Evolutionary conservation across 2,329 filamentous ascomycete species (phyloP).

Genomic region (Talaromyces sp.): DNA sequence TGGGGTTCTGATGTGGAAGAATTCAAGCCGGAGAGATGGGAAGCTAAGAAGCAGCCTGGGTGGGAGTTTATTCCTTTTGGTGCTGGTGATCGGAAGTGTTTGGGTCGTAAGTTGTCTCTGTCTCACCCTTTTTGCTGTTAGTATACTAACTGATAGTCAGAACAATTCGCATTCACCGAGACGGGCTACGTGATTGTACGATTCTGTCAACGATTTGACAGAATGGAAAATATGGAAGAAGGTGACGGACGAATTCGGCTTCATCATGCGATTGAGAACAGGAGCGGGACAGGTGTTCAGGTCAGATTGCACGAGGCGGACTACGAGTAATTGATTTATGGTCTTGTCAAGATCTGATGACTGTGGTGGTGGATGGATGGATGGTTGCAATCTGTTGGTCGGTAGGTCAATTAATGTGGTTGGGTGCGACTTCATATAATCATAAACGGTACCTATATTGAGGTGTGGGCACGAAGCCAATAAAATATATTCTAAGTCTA

Average conservation of each 20-base stretch:
- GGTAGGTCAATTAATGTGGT: background rate
- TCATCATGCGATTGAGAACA: conserved; percentile 19
- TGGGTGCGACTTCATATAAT: background rate
- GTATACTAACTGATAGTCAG: background rate
- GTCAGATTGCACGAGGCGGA: conserved; percentile 14
- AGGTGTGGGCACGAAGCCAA: background rate
- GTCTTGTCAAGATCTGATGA: background rate
- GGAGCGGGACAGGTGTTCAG: conserved; percentile 18
- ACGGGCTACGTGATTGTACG: conserved; percentile 15
- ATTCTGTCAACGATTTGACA: conserved; percentile 17
- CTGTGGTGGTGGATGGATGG: background rate
- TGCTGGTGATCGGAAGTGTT: conserved; percentile 27
- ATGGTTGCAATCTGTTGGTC: background rate
- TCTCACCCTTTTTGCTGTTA: background rate
- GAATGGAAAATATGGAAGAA: conserved; percentile 18
- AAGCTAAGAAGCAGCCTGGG: conserved; percentile 28
- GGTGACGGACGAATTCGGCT: conserved; percentile 17
- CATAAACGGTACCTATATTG: background rate
- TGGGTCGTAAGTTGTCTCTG: conserved; percentile 21
- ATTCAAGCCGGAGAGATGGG: conserved; percentile 20
- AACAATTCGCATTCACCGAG: conserved; percentile 19
- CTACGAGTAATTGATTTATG: background rate
- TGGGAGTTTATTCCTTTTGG: conserved; percentile 43
- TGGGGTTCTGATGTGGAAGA: conserved; percentile 46
- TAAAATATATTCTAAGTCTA: background rate